Evolutionary conservation across 1,139 yeast genomes (phyloP).

Genomic region (Suhomyces chickasaworum): DNA sequence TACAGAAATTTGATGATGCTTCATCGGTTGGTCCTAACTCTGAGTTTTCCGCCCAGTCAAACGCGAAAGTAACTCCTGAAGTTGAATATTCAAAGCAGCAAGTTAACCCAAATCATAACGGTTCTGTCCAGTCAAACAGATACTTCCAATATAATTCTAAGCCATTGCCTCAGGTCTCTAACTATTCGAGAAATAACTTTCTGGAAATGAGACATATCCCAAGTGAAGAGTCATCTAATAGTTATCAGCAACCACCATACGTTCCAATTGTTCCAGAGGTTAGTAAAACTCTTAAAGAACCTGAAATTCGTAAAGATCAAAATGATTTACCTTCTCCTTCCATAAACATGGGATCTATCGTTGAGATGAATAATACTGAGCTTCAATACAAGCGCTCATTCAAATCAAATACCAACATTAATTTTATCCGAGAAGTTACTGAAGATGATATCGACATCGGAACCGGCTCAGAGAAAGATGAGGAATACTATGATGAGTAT

Average conservation of each 20-base stretch:
- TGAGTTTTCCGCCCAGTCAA: neutral
- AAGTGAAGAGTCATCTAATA: neutral
- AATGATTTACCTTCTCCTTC: slow-evolving; percentile 5
- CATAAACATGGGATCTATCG: slow-evolving; percentile 5
- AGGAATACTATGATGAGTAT: slow-evolving; percentile 21
- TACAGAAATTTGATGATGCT: slow-evolving; percentile 13
- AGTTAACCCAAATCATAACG: neutral
- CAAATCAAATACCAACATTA: slow-evolving; percentile 27
- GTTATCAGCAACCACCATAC: neutral
- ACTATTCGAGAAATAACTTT: neutral
- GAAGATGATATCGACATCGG: slow-evolving; percentile 25
- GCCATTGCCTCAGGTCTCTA: neutral
- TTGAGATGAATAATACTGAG: slow-evolving; percentile 5
- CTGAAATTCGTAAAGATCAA: neutral
- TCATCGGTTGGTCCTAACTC: neutral
- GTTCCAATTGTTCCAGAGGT: slow-evolving; percentile 6
- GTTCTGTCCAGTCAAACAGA: neutral
- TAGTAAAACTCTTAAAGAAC: slow-evolving; percentile 3
- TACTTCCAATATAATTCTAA: neutral
- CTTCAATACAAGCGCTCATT: slow-evolving; percentile 12
- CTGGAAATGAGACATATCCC: neutral
- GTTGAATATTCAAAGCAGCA: neutral
- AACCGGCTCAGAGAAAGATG: slow-evolving; percentile 10
- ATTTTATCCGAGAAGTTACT: slow-evolving; percentile 39
- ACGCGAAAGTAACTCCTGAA: neutral